phyloP scores from a whole-genome alignment of 768 basidiomycete species.

The Amanita thiersii region DNA sequence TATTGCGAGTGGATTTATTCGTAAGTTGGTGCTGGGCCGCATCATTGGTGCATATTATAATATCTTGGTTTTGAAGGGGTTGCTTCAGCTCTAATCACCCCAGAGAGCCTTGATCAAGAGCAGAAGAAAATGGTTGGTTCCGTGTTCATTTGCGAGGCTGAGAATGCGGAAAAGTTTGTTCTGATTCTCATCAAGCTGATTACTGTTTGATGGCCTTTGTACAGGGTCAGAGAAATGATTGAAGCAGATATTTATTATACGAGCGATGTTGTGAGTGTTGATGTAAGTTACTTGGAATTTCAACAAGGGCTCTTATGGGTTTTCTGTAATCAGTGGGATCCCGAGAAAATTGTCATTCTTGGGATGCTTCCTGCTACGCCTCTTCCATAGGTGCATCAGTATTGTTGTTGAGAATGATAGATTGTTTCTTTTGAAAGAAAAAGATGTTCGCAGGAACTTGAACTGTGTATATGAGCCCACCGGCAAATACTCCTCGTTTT shows the following conservation, averaged over 20 bases:
- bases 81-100: constrained; percentile 50
- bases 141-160: constrained; percentile 44
- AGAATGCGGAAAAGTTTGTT: constrained; percentile 38
- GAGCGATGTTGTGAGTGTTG: constrained; percentile 28
- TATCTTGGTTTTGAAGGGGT: constrained; percentile 28
- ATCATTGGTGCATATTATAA: neutral
- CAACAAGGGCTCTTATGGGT: neutral
- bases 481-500: neutral
- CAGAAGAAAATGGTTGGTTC: constrained; percentile 57
- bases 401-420: neutral
- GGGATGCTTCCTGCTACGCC: constrained; percentile 34
- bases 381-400: constrained; percentile 13
- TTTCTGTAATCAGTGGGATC: constrained; percentile 42
- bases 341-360: constrained; percentile 40
- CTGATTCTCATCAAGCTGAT: constrained; percentile 13
- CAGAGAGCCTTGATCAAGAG: constrained; percentile 43
- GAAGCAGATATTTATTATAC: constrained; percentile 36
- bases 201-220: neutral
- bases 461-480: too few relatives aligned
- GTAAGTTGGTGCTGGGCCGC: constrained; percentile 25
- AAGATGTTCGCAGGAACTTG: too few relatives aligned
- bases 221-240: constrained; percentile 28
- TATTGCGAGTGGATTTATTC: constrained; percentile 37
- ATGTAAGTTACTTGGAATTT: neutral
- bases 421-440: too few relatives aligned